Evolutionary conservation across 352 stramenopile genomes (phyloP), one percentile per base, ranked within the genome.

Genomic region (Globisporangium sylvaticum): DNA sequence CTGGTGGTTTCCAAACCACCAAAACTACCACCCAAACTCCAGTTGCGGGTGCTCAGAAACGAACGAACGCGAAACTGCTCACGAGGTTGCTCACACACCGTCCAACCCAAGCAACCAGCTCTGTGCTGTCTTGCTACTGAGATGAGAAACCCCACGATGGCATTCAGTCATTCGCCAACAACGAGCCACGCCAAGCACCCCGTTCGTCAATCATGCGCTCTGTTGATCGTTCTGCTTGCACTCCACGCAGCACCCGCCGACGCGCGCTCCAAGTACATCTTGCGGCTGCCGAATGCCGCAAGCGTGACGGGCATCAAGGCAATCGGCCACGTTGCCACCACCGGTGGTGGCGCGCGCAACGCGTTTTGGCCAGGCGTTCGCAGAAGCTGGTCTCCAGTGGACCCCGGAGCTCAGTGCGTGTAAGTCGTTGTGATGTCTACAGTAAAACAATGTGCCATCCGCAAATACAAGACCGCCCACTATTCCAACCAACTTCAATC

Each of bases 291-390:
- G 9, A 66, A 66, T 20, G 20, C 32, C 24, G 50, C 48, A 3
- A 42, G 42, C 3, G 61, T 55, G 15, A 20, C 25, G 18, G 32
- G 48, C 31, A 7, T 14, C 32, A 18, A 24, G 14, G 29, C 18
- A 29, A 39, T 44, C 14, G 27, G 27, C 18, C 54, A 59, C 29
- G 14, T 42, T 15, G 6, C 25, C 14, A 42, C 27, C 3, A 10
- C 7, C 18, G 18, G 54, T 18, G 74, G 72, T 14, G 77, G 72
- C 20, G 44, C 39, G 14, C 52, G 58, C 31, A 81, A 80, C 64
- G n/a, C 62, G 5, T 84, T 84, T 84, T 46, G 76, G 76, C 18
- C 1, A 25, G 3, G 74, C 54, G 12, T 84, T 84, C 32, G n/a
- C n/a, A n/a, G 22, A 59, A 0, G 25, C 20, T 18, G 46, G 12